These are phyloP conservation scores for Neopestalotiopsis sp. DNA, from an alignment of 2,329 filamentous ascomycete genomes.

Conservation along the genomic window DNA sequence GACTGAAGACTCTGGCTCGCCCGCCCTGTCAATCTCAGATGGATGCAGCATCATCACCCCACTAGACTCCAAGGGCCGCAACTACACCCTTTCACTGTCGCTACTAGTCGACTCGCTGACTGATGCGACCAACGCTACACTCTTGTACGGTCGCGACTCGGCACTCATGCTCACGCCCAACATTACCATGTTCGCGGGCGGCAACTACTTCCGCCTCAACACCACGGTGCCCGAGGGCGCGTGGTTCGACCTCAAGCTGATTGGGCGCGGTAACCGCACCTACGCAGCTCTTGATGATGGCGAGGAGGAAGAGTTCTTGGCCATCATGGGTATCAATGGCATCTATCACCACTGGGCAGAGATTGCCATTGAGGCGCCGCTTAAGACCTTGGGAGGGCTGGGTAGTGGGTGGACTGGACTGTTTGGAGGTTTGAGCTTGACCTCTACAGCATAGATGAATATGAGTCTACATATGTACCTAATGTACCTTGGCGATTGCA, in stretches of 20 bases:
- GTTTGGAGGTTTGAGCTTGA: slow-evolving; percentile 11
- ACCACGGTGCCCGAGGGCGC: slow-evolving; percentile 33
- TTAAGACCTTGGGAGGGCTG: slow-evolving; percentile 42
- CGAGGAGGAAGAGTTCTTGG: slow-evolving; percentile 45
- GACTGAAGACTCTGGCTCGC: slow-evolving; percentile 20
- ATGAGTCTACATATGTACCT: background rate
- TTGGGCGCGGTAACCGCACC: slow-evolving; percentile 37
- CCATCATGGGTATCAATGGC: slow-evolving; percentile 47
- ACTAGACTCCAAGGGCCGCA: slow-evolving; percentile 56
- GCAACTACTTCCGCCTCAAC: slow-evolving; percentile 42
- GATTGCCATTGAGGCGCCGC: slow-evolving; percentile 51
- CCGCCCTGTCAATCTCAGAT: slow-evolving; percentile 36
- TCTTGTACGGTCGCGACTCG: slow-evolving; percentile 50
- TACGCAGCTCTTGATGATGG: slow-evolving; percentile 29
- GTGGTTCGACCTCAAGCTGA: slow-evolving; percentile 36
- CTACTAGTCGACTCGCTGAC: slow-evolving; percentile 39
- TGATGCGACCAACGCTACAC: slow-evolving; percentile 39
- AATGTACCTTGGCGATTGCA: too few species aligned
- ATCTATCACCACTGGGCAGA: slow-evolving; percentile 44
- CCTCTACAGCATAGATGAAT: background rate
- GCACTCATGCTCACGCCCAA: slow-evolving; percentile 45
- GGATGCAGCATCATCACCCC: slow-evolving; percentile 52
- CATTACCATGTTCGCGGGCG: slow-evolving; percentile 40
- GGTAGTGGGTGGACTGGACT: slow-evolving; percentile 31
- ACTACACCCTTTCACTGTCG: slow-evolving; percentile 58